Evolutionary conservation across 2,329 filamentous ascomycete species (phyloP), one percentile per base, ranked within the genome.

Genomic region (Alternaria metachromatica): DNA sequence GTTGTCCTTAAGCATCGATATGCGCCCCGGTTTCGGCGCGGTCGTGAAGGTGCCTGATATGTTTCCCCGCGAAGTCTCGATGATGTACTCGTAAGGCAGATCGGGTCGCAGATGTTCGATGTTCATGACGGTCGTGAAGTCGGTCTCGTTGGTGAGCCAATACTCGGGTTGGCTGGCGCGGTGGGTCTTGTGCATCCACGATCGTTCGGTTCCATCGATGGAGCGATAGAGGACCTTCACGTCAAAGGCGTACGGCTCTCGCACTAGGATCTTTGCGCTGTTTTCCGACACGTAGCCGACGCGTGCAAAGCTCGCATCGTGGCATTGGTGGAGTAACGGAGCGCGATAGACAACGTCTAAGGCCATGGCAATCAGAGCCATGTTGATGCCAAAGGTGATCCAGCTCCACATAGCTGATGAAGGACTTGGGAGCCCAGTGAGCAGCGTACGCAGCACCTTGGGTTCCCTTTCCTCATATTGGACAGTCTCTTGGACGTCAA

Each of bases 281-380:
- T 85, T 87, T 18, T 92, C 87, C 5, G 94, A 97, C 26, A 98
- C 90, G 77, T 95, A 95, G 25, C 96, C 96, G 15, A 97, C 84
- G 9, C 96, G 88, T 44, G 92, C 92, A 78, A 99, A 97, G 0
- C 94, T 92, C 11, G 97, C 83, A 68, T 96, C 89, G 26, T 92
- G 83, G 25, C 85, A 89, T 5, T 90, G 89, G 78, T 97, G 86
- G 33, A 91, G 86, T 63, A 90, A 79, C 11, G 88, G 88, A 2
- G 91, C 90, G 20, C 92, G 88, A 75, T 92, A 94, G 13, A 97
- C 85, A 43, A 94, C 87, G 78, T 99, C 96, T 25, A 90, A 85
- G 0, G 90, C 87, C 80, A 95, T 87, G 9, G 87, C 83, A 6
- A 93, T 85, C 44, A 96, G 82, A 3, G 86, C 80, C 18, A 89